Evolutionary conservation across 1,284 basidiomycete species (phyloP).

Genomic region (Takashimella koratensis): DNA sequence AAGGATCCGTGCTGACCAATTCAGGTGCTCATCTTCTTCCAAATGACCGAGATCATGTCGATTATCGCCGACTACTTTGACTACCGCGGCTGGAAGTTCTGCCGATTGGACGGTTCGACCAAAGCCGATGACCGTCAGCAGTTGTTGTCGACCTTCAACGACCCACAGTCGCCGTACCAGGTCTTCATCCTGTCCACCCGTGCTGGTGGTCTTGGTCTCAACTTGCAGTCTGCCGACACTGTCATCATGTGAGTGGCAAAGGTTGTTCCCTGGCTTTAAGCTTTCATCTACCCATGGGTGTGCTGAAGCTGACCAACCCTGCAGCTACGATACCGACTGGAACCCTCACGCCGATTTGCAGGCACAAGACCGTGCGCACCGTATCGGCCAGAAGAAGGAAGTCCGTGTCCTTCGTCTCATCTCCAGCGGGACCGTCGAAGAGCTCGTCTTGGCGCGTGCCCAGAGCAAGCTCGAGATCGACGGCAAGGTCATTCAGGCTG

Average conservation of each 20-base stretch:
- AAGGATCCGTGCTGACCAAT: no score
- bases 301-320: no score
- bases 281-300: conserved; percentile 1
- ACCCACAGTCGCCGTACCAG: conserved; percentile 80
- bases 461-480: conserved; percentile 98
- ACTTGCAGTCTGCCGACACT: conserved; percentile 96
- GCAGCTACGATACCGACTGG: conserved; percentile 62
- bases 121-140: conserved; percentile 96
- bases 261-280: neutral
- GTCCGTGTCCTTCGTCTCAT: conserved; percentile 96
- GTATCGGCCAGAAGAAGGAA: conserved; percentile 98
- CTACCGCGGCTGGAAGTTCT: conserved; percentile 82
- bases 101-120: conserved; percentile 94
- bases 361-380: conserved; percentile 77
- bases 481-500: conserved; percentile 98
- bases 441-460: conserved; percentile 92
- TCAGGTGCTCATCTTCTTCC: conserved; percentile 87
- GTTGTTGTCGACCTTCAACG: conserved; percentile 88
- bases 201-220: conserved; percentile 95
- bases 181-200: conserved; percentile 96
- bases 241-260: conserved; percentile 81
- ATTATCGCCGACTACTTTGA: conserved; percentile 98
- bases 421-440: conserved; percentile 96
- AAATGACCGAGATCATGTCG: conserved; percentile 99
- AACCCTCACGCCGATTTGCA: conserved; percentile 98